Base-by-base conservation (phyloP, 768 basidiomycete species). In the Roridomyces roridus region DNA sequence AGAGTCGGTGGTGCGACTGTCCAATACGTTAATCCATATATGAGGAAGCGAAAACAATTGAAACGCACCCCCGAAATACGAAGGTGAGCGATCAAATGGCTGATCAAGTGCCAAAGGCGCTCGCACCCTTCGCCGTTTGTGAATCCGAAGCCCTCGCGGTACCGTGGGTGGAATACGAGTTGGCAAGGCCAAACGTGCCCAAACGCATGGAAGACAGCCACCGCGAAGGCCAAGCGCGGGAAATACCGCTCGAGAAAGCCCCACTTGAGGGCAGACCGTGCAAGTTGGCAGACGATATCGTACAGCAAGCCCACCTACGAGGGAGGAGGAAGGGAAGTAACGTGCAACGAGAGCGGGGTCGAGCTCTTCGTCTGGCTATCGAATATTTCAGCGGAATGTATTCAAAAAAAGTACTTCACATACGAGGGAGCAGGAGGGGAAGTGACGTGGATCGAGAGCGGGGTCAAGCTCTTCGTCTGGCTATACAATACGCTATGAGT, bases 151-250 rank as follows among this genome's bases (percentile, higher is more conserved):
- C 72, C 72, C 15, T 43, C 14, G 1, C 64, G 35, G 6, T 72
- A 36, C 8, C 68, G 52, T 6, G 76, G 74, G 46, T 75, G 72
- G 60, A 65, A 71, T 0, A 67, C 47, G 0, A 76, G 55, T 47
- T 75, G 73, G 51, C 73, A 76, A 34, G 70, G 56, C 74, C 72
- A 77, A 37, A 74, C 66, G 50, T 77, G 77, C 15, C 70, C 71
- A 46, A 75, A 77, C 1, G 73, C 73, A 56, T 80, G 77, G 70
- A 79, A 72, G 0, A 71, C 74, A 9, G 69, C 71, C 0, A 72
- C 74, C 1, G 68, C 70, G 42, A 74, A 75, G 1, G 40, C 17
- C 4, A 78, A 9, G 1, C 72, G 63, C 5, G 41, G 35, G 26
- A 40, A 12, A 28, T 40, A 55, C 18, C 45, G 45, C 5, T 21